Conservation (phyloP, 805 yeast genomes). For the Wickerhamiella australiensis region DNA sequence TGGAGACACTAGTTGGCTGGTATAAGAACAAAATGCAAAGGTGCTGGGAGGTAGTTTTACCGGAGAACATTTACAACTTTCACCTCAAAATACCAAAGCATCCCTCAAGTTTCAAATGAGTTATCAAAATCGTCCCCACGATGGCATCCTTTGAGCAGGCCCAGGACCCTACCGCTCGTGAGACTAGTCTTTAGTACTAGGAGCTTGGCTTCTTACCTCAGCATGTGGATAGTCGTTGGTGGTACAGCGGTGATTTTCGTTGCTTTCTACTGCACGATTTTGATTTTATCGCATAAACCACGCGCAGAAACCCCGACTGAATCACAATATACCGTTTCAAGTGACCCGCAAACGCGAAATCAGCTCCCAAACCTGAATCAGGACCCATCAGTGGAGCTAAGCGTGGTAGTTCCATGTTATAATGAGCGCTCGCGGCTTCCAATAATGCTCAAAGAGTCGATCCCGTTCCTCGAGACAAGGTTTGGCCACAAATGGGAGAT, state of each 20-base stretch:
- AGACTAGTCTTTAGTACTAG: no score
- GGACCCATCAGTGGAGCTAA: constrained; percentile 37
- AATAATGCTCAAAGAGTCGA: constrained; percentile 29
- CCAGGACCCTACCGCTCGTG: no score
- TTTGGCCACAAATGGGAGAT: constrained; percentile 50
- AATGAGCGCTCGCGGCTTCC: constrained; percentile 70
- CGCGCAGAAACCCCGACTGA: constrained; percentile 45
- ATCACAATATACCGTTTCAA: constrained; percentile 38
- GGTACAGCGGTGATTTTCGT: no score
- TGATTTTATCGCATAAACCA: constrained; percentile 51
- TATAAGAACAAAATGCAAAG: no score
- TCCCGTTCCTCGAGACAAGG: constrained; percentile 37
- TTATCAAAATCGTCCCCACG: no score
- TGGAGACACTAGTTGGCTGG: no score
- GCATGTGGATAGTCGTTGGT: neutral
- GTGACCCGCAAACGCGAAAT: constrained; percentile 31
- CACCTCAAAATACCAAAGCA: no score
- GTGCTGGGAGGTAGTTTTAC: no score
- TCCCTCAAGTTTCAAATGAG: no score
- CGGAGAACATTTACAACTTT: no score
- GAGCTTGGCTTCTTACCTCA: neutral
- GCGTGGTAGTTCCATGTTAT: constrained; percentile 87
- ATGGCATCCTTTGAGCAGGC: no score
- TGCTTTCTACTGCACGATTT: constrained; percentile 31
- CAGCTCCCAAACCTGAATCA: constrained; percentile 24